phyloP scores from a whole-genome alignment of 2,329 filamentous ascomycete species.

The Mycocentrospora acerina region DNA sequence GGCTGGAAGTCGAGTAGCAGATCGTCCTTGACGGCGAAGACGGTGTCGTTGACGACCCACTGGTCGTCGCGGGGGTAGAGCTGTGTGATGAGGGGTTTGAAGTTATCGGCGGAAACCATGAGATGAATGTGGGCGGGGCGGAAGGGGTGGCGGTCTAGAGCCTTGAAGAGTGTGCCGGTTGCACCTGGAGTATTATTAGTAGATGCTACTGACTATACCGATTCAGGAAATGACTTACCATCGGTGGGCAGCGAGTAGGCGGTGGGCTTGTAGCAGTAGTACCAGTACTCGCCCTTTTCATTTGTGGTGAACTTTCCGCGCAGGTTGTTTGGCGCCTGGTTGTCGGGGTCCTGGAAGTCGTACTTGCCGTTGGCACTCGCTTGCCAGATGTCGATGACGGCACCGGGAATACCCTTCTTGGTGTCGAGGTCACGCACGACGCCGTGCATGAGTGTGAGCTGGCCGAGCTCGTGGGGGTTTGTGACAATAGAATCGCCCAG shows the following conservation, averaged over 20 bases:
- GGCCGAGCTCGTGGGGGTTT: conserved; percentile 57
- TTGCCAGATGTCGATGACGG: conserved; percentile 78
- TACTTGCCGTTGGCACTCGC: conserved; percentile 75
- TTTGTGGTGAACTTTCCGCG: conserved; percentile 74
- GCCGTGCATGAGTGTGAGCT: conserved; percentile 69
- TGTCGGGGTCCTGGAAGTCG: conserved; percentile 72
- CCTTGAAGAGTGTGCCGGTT: conserved; percentile 54
- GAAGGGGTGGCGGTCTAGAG: conserved; percentile 61
- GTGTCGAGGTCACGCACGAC: conserved; percentile 65
- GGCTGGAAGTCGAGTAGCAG: conserved; percentile 60
- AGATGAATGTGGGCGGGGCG: conserved; percentile 64
- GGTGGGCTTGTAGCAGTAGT: conserved; percentile 75
- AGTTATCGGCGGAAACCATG: conserved; percentile 57
- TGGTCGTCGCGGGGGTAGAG: conserved; percentile 62
- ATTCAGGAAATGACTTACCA: conserved; percentile 38
- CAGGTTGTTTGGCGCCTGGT: conserved; percentile 72
- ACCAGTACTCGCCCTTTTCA: conserved; percentile 68
- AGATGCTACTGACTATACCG: background rate
- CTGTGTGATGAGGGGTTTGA: conserved; percentile 60
- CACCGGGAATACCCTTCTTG: conserved; percentile 64
- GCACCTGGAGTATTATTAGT: conserved; percentile 40
- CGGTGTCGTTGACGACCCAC: conserved; percentile 59
- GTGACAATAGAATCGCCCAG: conserved; percentile 68
- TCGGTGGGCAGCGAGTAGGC: conserved; percentile 71
- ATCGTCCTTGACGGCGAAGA: conserved; percentile 64